Conservation (phyloP, 2,329 filamentous ascomycete species). For the Incumbomyces lentus region DNA sequence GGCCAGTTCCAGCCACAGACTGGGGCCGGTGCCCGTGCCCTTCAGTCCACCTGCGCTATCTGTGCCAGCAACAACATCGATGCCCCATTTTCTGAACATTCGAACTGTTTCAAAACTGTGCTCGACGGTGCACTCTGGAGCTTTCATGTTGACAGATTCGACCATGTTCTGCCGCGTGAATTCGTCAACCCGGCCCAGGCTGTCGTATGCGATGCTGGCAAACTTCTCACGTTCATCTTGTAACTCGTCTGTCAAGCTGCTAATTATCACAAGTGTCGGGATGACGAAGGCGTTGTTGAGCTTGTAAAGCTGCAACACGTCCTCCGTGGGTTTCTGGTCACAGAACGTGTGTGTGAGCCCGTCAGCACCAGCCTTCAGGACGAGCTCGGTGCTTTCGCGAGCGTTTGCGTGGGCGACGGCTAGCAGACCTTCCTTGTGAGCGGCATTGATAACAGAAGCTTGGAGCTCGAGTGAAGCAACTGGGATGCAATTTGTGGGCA, state of each 20-base stretch:
- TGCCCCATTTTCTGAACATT: constrained; percentile 19
- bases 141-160: constrained; percentile 20
- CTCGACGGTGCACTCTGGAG: constrained; percentile 15
- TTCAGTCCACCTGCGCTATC: constrained; percentile 21
- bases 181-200: constrained; percentile 18
- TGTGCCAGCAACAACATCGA: constrained; percentile 26
- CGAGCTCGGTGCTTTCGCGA: constrained; percentile 18
- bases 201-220: constrained; percentile 16
- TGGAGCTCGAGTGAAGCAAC: constrained; percentile 30
- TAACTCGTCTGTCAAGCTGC: constrained; percentile 15
- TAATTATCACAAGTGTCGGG: constrained; percentile 15
- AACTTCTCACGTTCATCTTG: constrained; percentile 17
- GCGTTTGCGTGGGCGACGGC: constrained; percentile 17
- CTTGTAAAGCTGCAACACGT: constrained; percentile 17
- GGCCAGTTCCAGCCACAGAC: constrained; percentile 23
- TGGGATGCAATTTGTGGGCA: constrained; percentile 20
- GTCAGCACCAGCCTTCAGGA: constrained; percentile 19
- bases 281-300: constrained; percentile 20
- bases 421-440: constrained; percentile 12
- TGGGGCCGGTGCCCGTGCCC: constrained; percentile 17
- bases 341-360: constrained; percentile 21
- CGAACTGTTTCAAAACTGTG: constrained; percentile 16
- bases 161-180: constrained; percentile 21
- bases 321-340: constrained; percentile 18
- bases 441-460: constrained; percentile 20